Evolutionary conservation across 495 filamentous ascomycete species (phyloP).

Genomic region (Penicillium salamii): DNA sequence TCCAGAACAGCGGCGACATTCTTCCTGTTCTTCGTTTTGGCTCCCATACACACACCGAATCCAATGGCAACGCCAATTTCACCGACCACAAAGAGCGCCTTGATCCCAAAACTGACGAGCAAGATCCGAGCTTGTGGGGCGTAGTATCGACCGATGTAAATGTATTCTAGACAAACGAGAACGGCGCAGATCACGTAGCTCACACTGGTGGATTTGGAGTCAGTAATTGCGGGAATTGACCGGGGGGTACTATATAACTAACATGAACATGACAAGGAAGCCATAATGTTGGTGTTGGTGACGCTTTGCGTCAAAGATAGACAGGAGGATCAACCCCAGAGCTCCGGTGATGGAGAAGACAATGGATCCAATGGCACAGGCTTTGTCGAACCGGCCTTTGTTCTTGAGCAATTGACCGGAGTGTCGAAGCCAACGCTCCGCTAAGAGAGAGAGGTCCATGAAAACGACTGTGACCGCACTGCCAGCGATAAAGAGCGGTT

Average conservation of each 20-base stretch:
- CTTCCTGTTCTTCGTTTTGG: constrained; percentile 31
- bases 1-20: constrained; percentile 55
- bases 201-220: constrained; percentile 10
- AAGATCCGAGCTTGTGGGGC: constrained; percentile 59
- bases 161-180: constrained; percentile 76
- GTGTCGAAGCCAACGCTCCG: constrained; percentile 74
- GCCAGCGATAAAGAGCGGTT: constrained; percentile 78
- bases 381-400: constrained; percentile 56
- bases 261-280: constrained; percentile 75
- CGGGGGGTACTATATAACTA: constrained; percentile 17
- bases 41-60: constrained; percentile 34
- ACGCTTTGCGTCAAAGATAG: constrained; percentile 68
- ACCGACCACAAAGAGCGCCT: constrained; percentile 69
- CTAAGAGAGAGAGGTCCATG: constrained; percentile 69
- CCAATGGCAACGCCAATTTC: constrained; percentile 65
- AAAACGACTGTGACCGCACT: constrained; percentile 67
- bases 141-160: constrained; percentile 65
- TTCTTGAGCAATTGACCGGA: constrained; percentile 62
- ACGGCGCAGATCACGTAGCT: constrained; percentile 64
- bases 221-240: not conserved
- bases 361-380: constrained; percentile 60
- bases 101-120: constrained; percentile 69
- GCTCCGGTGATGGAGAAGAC: constrained; percentile 67
- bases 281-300: constrained; percentile 61
- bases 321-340: constrained; percentile 66